phyloP scores from a whole-genome alignment of 768 basidiomycete species.

The Rhizopogon salebrosus region DNA sequence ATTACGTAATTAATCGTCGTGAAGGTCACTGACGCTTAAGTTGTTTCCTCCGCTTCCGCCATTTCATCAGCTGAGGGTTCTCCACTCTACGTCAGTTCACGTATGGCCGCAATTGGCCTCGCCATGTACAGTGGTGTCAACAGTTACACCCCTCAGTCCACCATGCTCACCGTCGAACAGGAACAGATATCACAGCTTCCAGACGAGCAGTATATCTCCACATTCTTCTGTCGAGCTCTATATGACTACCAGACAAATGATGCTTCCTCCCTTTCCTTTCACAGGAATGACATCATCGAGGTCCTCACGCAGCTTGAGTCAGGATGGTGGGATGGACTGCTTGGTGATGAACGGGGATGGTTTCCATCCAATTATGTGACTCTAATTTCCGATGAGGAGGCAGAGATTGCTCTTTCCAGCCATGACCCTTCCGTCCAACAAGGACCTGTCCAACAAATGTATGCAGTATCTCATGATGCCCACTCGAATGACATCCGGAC shows the following conservation, averaged over 20 bases:
- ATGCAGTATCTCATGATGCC: slow-evolving; percentile 8
- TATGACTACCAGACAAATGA: slow-evolving; percentile 92
- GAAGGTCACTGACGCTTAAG: too few relatives aligned
- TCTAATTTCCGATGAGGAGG: slow-evolving; percentile 74
- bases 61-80: slow-evolving; percentile 7
- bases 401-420: slow-evolving; percentile 54
- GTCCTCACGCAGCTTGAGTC: slow-evolving; percentile 87
- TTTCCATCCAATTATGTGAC: slow-evolving; percentile 96
- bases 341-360: slow-evolving; percentile 89
- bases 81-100: slow-evolving; percentile 1
- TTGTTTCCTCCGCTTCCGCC: slow-evolving; percentile 2
- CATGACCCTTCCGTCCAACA: slow-evolving; percentile 13
- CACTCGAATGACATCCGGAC: slow-evolving; percentile 9
- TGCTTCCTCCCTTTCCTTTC: slow-evolving; percentile 83
- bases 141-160: slow-evolving; percentile 11
- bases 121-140: slow-evolving; percentile 14
- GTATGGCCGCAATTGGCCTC: slow-evolving; percentile 22
- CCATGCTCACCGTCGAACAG: slow-evolving; percentile 21
- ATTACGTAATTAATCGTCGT: slow-evolving; percentile 22
- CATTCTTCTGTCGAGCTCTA: slow-evolving; percentile 85
- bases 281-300: slow-evolving; percentile 85
- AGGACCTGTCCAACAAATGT: slow-evolving; percentile 8
- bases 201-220: slow-evolving; percentile 58
- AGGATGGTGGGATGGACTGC: slow-evolving; percentile 98
- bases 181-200: slow-evolving; percentile 15